These are phyloP conservation scores for Arthrobotrys sinensis DNA, from an alignment of 2,329 filamentous ascomycete genomes.

Conservation along the genomic window DNA sequence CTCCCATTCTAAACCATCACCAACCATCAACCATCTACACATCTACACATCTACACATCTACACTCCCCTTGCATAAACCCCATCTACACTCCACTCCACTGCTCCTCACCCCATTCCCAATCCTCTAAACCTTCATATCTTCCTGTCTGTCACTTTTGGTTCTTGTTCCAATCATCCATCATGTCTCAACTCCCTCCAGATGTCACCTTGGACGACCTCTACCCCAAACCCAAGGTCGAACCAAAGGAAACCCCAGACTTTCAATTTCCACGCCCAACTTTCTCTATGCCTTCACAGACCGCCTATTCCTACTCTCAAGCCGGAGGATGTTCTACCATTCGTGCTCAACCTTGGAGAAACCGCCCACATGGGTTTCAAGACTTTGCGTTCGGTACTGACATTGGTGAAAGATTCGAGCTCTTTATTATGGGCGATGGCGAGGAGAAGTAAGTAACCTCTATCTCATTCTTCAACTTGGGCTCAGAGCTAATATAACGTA, in stretches of 20 bases:
- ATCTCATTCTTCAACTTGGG: not conserved
- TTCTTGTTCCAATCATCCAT: not conserved
- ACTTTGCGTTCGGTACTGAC: constrained; percentile 35
- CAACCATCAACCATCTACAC: constrained; percentile 9
- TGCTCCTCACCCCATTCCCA: not conserved
- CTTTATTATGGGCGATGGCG: constrained; percentile 61
- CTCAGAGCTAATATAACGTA: constrained; percentile 16
- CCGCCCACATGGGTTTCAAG: constrained; percentile 48
- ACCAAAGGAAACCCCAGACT: not conserved
- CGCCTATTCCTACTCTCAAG: constrained; percentile 8
- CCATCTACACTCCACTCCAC: not conserved
- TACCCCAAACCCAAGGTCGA: not conserved
- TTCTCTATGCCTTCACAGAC: not conserved
- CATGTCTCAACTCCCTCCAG: not conserved
- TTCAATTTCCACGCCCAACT: not conserved
- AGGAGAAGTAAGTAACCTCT: constrained; percentile 61
- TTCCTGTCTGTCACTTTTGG: not conserved
- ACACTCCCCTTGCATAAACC: not conserved
- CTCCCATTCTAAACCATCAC: not conserved
- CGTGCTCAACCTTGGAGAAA: constrained; percentile 52
- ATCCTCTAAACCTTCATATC: not conserved
- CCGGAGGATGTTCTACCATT: constrained; percentile 44
- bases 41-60: constrained; percentile 1
- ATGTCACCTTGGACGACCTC: not conserved
- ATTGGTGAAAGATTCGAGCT: constrained; percentile 60